Evolutionary conservation across 768 basidiomycete species (phyloP).

Genomic region (Rhodotorula babjevae): DNA sequence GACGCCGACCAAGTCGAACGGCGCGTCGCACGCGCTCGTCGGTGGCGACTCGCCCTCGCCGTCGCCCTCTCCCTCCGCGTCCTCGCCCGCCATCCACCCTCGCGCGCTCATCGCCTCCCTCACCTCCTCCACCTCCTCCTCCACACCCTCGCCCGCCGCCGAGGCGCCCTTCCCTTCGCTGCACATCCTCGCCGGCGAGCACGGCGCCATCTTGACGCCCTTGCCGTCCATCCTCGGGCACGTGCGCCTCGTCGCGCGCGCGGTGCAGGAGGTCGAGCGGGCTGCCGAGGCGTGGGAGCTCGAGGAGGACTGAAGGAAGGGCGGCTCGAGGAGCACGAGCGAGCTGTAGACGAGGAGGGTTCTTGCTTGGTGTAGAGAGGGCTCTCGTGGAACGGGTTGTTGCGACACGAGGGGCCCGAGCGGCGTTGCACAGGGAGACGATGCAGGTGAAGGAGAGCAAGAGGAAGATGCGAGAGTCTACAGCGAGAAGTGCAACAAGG

Average conservation of each 20-base stretch:
- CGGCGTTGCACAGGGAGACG: too few relatives aligned
- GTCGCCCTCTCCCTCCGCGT: too few relatives aligned
- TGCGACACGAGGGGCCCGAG: too few relatives aligned
- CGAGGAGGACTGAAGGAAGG: neutral
- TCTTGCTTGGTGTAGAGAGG: neutral
- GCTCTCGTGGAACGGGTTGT: neutral
- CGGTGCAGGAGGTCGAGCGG: slow-evolving; percentile 12
- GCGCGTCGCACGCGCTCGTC: neutral
- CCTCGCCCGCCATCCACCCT: too few relatives aligned
- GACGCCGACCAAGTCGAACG: neutral
- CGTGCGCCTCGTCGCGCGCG: slow-evolving; percentile 9
- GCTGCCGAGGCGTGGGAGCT: slow-evolving; percentile 14
- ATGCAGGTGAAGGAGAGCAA: too few relatives aligned
- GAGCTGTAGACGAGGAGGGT: neutral
- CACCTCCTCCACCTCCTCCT: neutral
- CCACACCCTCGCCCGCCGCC: neutral
- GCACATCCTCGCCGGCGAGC: slow-evolving; percentile 23
- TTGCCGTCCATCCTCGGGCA: neutral
- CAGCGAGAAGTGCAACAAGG: too few relatives aligned
- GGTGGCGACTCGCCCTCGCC: too few relatives aligned
- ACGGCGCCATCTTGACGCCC: slow-evolving; percentile 18
- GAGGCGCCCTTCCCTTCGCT: neutral
- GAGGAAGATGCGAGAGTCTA: too few relatives aligned
- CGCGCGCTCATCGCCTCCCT: neutral
- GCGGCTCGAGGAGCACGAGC: neutral